Evolutionary conservation across 2,329 filamentous ascomycete genomes (phyloP).

Genomic region (Leptographium radiaticola): DNA sequence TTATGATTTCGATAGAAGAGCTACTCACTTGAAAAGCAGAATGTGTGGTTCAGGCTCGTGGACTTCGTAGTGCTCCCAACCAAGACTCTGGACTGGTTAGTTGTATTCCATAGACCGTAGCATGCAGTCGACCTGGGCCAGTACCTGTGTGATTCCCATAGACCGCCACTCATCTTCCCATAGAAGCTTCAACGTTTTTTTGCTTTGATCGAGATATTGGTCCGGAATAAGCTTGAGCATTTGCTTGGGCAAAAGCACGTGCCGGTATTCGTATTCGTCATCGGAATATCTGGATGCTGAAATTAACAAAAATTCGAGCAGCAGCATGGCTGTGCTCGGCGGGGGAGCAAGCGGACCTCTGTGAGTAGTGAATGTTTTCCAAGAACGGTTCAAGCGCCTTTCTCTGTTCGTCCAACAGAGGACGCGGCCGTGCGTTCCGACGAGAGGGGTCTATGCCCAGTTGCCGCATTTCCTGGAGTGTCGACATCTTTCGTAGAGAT

Average conservation of each 20-base stretch:
- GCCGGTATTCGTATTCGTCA: conserved; percentile 86
- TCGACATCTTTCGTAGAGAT: conserved; percentile 6
- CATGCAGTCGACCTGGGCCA: not conserved
- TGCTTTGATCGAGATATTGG: conserved; percentile 48
- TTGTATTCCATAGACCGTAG: not conserved
- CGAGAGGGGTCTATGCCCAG: conserved; percentile 66
- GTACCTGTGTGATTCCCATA: conserved; percentile 90
- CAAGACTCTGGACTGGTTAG: conserved; percentile 57
- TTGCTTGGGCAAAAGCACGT: conserved; percentile 92
- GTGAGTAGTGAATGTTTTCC: conserved; percentile 88
- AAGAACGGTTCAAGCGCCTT: conserved; percentile 80
- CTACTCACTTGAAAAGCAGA: conserved; percentile 85
- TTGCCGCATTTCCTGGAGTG: conserved; percentile 13
- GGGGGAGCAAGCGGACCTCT: conserved; percentile 4
- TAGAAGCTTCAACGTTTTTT: conserved; percentile 87
- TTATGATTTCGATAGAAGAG: too few relatives aligned
- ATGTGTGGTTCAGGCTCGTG: conserved; percentile 98
- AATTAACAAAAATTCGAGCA: not conserved
- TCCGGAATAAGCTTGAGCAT: conserved; percentile 97
- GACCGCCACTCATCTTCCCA: conserved; percentile 99
- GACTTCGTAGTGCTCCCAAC: conserved; percentile 99
- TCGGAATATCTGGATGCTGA: conserved; percentile 64
- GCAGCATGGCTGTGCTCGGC: not conserved
- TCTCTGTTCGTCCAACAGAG: conserved; percentile 68
- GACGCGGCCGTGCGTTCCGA: conserved; percentile 75